phyloP scores from a whole-genome alignment of 2,329 filamentous ascomycete genomes.

The Beauveria sp. region DNA sequence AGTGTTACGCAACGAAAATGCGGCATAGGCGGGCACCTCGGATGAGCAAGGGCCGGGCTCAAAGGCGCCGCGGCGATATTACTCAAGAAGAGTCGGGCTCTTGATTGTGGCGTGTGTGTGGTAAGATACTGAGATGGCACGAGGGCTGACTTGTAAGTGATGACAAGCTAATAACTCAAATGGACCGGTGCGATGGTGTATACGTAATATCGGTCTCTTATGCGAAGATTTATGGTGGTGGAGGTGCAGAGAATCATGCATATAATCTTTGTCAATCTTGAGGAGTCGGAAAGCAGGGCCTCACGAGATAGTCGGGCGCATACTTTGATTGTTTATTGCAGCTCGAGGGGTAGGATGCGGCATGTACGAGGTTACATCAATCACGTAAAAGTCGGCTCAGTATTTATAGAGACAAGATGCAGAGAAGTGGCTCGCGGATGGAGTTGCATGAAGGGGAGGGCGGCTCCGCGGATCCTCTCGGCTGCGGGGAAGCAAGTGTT shows the following conservation, averaged over 20 bases:
- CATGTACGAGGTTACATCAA: neutral
- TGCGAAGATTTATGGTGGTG: no score
- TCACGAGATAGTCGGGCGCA: no score
- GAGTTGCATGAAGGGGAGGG: no score
- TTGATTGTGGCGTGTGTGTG: neutral
- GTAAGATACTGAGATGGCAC: neutral
- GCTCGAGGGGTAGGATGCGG: neutral
- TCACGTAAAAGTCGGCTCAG: neutral
- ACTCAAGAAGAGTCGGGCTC: neutral
- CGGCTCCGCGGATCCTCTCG: neutral
- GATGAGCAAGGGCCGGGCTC: neutral
- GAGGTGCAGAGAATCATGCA: no score
- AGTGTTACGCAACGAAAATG: slow-evolving; percentile 3
- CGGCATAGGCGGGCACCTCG: neutral
- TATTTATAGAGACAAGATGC: no score
- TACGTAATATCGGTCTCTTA: no score
- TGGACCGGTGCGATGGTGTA: no score
- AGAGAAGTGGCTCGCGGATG: no score
- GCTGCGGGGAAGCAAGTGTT: neutral
- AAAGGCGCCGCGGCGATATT: neutral
- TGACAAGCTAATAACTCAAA: no score
- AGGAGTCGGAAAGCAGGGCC: no score
- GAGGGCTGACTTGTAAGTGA: neutral
- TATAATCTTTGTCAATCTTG: no score
- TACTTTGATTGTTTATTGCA: no score